A percentile compares a stretch with the other conserved stretches of the same genome.
Evolutionary conservation across 2,329 filamentous ascomycete genomes (phyloP).

Genomic region (Verticillium alfalfae): DNA sequence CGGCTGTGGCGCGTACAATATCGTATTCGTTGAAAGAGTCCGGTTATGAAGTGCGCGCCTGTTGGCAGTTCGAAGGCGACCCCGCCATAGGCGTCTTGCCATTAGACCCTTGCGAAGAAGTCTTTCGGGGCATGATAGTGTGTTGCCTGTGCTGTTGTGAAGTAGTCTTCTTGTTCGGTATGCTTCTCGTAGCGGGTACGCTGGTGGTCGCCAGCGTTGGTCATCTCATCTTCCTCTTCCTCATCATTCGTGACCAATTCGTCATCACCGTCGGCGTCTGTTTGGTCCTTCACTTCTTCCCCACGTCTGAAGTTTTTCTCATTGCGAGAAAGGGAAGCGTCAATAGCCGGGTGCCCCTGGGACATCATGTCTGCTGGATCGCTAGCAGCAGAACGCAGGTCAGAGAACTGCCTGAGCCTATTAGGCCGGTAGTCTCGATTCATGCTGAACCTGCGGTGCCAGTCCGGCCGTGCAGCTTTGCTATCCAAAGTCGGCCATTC

Average conservation of each 20-base stretch:
- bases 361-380: slow-evolving; percentile 60
- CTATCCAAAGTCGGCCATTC: slow-evolving; percentile 46
- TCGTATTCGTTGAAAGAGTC: slow-evolving; percentile 75
- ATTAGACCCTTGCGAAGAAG: slow-evolving; percentile 20
- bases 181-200: slow-evolving; percentile 3
- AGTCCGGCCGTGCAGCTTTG: slow-evolving; percentile 34
- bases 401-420: slow-evolving; percentile 45
- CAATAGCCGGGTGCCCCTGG: slow-evolving; percentile 1
- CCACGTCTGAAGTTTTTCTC: slow-evolving; percentile 7
- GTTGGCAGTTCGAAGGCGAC: slow-evolving; percentile 23
- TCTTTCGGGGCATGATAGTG: slow-evolving; percentile 14
- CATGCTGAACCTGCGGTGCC: slow-evolving; percentile 48
- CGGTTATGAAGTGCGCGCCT: slow-evolving; percentile 55
- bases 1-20: slow-evolving; percentile 70
- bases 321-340: background rate
- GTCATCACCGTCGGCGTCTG: slow-evolving; percentile 84
- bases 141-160: slow-evolving; percentile 41
- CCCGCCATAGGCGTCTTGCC: slow-evolving; percentile 15
- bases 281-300: slow-evolving; percentile 52
- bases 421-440: slow-evolving; percentile 39
- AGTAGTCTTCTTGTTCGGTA: slow-evolving; percentile 43
- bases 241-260: slow-evolving; percentile 82
- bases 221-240: slow-evolving; percentile 48
- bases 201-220: slow-evolving; percentile 28
- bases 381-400: slow-evolving; percentile 54